A percentile compares a stretch with the other conserved stretches of the same genome.
Conservation (phyloP, 1,284 basidiomycete genomes). For the Puccinia horiana region DNA sequence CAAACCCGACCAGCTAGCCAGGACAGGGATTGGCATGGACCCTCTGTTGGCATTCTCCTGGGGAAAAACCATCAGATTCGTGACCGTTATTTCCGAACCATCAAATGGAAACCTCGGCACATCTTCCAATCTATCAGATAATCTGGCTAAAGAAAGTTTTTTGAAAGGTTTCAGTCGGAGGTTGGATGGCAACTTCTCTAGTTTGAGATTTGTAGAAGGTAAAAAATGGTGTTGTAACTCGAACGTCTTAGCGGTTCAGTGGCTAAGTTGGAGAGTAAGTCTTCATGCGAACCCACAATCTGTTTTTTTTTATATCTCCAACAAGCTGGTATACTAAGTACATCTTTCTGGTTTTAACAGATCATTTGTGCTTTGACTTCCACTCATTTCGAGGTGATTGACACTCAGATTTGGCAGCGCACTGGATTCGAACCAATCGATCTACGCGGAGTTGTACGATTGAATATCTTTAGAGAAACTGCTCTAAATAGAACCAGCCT, state of each 20-base stretch:
- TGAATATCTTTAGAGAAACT: slow-evolving; percentile 33
- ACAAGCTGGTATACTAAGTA: too few relatives aligned
- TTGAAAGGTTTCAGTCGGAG: slow-evolving; percentile 44
- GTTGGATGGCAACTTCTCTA: slow-evolving; percentile 52
- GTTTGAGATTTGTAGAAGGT: slow-evolving; percentile 57
- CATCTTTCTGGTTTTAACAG: too few relatives aligned
- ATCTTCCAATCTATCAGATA: not conserved
- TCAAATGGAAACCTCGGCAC: not conserved
- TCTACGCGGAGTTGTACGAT: slow-evolving; percentile 23
- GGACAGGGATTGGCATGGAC: slow-evolving; percentile 24
- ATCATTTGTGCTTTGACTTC: slow-evolving; percentile 45
- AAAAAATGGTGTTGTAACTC: slow-evolving; percentile 57
- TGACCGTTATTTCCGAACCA: slow-evolving; percentile 39
- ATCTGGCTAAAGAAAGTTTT: slow-evolving; percentile 23
- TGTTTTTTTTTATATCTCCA: too few relatives aligned
- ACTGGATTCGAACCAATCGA: slow-evolving; percentile 44
- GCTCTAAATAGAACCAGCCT: not conserved
- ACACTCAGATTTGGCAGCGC: slow-evolving; percentile 49
- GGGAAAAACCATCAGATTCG: slow-evolving; percentile 40
- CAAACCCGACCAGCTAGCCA: not conserved
- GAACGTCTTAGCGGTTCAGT: slow-evolving; percentile 60
- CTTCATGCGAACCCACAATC: not conserved
- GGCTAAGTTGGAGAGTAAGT: slow-evolving; percentile 60
- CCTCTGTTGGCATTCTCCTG: slow-evolving; percentile 44
- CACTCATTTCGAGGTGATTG: slow-evolving; percentile 48